Base-by-base conservation (phyloP, 345 rosid species). In the Turnera subulata region DNA sequence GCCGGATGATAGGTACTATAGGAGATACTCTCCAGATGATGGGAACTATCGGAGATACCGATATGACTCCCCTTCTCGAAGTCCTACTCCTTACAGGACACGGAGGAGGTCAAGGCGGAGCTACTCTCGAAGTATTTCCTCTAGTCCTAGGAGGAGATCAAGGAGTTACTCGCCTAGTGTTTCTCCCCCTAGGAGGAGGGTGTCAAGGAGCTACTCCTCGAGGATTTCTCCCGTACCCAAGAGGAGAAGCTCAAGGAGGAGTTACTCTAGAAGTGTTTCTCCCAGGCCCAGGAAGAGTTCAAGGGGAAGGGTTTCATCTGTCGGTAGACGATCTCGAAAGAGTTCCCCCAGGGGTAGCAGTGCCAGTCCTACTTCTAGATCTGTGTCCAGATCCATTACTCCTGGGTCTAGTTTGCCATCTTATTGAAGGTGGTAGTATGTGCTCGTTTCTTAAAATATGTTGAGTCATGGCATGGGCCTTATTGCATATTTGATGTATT, bases 311-410 rank as follows among this genome's bases (percentile, higher is more conserved):
- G 10, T 8, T 1, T 38, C 1, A n/a, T 67, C 69, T 19, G 20
- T 23, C 0, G 78, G 67, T 45, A 62, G 82, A 20, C 69, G 50
- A 61, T 61, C 77, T 26, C 73, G 76, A 65, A 63, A 66, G 35
- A 29, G 8, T 3, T 3, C 5, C 35, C 8, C 35, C 35, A 29
- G 35, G 35, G n/a, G n/a, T 37, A 42, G n/a, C 0, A 79, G 79
- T 66, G 70, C 25, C 1, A 65, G 80, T 65, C 58, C 61, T 5
- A 76, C 79, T 19, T 78, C 90, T 9, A 77, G 91, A 61, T 84
- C 82, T 11, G 63, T 81, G 55, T 80, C 91, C 2, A 73, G 98
- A 69, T 82, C 91, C 18, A 74, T 53, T n/a, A 78, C 74, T 56
- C 84, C 89, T 1, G 58, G 66, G 33, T 80, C 85, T 11, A 24